Evolutionary conservation across 352 stramenopile genomes (phyloP), one percentile per base, ranked within the genome.

Genomic region (Plasmopara muralis): DNA sequence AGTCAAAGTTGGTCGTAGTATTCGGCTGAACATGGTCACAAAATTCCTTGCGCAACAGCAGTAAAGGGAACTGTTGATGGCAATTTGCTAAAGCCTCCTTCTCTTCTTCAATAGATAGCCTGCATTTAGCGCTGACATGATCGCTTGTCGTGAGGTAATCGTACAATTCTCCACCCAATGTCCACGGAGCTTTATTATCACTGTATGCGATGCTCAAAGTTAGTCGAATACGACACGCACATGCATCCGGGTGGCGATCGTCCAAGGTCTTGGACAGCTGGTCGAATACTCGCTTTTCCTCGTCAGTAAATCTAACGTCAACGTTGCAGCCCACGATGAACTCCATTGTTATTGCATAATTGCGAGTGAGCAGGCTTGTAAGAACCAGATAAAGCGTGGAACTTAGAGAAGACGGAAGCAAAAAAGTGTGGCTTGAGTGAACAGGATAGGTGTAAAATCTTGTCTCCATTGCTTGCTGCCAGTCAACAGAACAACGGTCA

Each of bases 371-470:
- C 60, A 99, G 87, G 53, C 95, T 97, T 55, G 97, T 95, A 14
- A 99, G 72, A 60, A 99, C 97, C 31, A 99, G 77, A 70, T 99
- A 99, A 20, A 99, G 76, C 13, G 94, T 97, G 5, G 95, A 97
- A 39, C 93, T 97, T 6, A 99, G 72, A 6, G 93, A 98, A 18
- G 95, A 92, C 16, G 95, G 97, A 14, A 97, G 80, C 35, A 99
- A 54, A 55, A 98, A 98, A 3, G 83, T 91, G 47, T 87, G 70
- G 14, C 93, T 98, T 25, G 93, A 97, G 69, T 99, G 96, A 43
- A 99, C 89, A 14, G 96, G 96, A 68, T 99, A 99, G 18, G 97
- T 74, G 68, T 99, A 99, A 55, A 97, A 98, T 31, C 95, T 81
- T 47, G 85, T 93, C 44, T 93, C 79, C 77, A 97, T 94, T 6